These are phyloP conservation scores for Rossbeevera mucosa DNA, from an alignment of 768 basidiomycete genomes.

Conservation along the genomic window DNA sequence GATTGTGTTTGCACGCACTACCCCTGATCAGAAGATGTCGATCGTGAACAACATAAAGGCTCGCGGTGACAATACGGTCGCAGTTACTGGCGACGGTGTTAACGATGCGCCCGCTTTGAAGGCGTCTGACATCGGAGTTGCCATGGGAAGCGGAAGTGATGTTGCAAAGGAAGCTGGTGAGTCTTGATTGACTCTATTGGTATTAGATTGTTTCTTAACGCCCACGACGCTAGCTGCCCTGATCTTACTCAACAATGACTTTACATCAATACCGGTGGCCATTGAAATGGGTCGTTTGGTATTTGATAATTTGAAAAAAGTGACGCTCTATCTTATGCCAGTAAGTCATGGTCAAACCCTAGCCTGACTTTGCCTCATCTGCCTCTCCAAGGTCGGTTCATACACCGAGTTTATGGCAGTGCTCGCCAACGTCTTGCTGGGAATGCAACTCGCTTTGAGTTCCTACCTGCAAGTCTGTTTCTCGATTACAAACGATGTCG, in stretches of 20 bases:
- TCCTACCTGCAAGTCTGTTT: constrained; percentile 54
- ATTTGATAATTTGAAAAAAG: constrained; percentile 57
- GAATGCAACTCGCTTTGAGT: constrained; percentile 54
- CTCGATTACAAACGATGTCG: constrained; percentile 50
- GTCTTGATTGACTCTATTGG: background rate
- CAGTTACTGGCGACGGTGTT: constrained; percentile 55
- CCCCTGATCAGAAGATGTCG: constrained; percentile 53
- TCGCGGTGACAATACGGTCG: constrained; percentile 46
- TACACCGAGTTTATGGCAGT: constrained; percentile 59
- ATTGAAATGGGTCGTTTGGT: constrained; percentile 57
- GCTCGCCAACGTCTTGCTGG: constrained; percentile 51
- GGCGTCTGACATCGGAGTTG: constrained; percentile 52
- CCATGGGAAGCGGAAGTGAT: constrained; percentile 47
- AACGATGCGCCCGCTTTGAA: constrained; percentile 51
- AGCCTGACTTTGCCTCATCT: background rate
- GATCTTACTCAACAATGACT: constrained; percentile 55
- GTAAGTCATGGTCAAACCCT: constrained; percentile 18
- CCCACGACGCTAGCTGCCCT: constrained; percentile 32
- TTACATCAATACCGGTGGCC: constrained; percentile 53
- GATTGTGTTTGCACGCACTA: constrained; percentile 51
- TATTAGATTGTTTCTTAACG: background rate
- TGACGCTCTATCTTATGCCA: constrained; percentile 43
- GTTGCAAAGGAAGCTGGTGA: constrained; percentile 54
- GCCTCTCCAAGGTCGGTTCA: constrained; percentile 38
- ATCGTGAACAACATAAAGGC: constrained; percentile 52